A percentile compares a stretch with the other conserved stretches of the same genome.
These are phyloP conservation scores for Solanum arcanum DNA, from an alignment of 257 asterid genomes.

Conservation along the genomic window DNA sequence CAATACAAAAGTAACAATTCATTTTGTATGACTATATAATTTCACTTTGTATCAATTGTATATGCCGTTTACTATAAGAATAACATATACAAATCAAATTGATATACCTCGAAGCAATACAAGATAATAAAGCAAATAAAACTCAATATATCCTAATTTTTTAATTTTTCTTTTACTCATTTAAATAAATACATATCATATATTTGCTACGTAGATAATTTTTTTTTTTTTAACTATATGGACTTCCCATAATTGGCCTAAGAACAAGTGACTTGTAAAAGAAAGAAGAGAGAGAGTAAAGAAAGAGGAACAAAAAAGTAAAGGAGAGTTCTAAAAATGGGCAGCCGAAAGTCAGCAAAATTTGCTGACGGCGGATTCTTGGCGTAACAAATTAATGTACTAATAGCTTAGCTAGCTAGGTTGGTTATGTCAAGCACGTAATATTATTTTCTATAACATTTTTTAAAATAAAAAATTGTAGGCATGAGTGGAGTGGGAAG, in stretches of 20 bases:
- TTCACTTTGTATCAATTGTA: not conserved
- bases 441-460: not conserved
- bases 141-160: not conserved
- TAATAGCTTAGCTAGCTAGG: not conserved
- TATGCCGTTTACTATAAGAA: not conserved
- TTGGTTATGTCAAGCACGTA: constrained; percentile 23
- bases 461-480: not conserved
- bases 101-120: not conserved
- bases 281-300: not conserved
- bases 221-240: not conserved
- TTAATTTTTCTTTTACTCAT: too few species aligned
- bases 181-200: not conserved
- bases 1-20: not conserved
- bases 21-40: not conserved
- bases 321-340: not conserved
- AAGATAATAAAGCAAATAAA: not conserved
- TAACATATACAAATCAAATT: too few species aligned
- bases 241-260: not conserved
- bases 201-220: not conserved
- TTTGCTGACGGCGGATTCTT: constrained; percentile 17
- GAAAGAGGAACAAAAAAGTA: not conserved
- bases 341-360: constrained; percentile 1
- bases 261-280: not conserved
- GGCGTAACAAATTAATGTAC: constrained; percentile 17
- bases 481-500: not conserved